Conservation (phyloP, 176 grass and related monocot genomes). For the Melocanna baccifera region DNA sequence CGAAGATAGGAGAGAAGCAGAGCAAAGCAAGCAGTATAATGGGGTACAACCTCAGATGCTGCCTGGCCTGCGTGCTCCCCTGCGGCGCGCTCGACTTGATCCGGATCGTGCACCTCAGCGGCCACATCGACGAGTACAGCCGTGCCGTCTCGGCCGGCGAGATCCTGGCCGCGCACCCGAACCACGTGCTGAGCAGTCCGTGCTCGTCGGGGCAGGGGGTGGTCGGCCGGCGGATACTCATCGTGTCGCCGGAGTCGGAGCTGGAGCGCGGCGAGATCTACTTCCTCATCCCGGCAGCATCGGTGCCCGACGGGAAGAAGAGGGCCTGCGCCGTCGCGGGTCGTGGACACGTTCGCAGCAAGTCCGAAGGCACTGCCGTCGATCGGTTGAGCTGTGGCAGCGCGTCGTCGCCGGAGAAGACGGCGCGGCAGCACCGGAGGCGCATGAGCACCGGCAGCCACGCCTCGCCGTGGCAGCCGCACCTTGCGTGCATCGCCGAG, state of each 20-base stretch:
- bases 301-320: constrained; percentile 53
- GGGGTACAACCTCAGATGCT: constrained; percentile 84
- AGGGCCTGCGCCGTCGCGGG: neutral
- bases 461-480: constrained; percentile 58
- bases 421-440: constrained; percentile 44
- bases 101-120: constrained; percentile 77
- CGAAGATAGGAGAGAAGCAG: neutral
- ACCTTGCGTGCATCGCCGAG: constrained; percentile 76
- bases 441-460: constrained; percentile 57
- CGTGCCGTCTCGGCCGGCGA: constrained; percentile 61
- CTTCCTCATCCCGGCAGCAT: constrained; percentile 67
- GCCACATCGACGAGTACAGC: constrained; percentile 86
- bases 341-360: constrained; percentile 29
- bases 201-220: constrained; percentile 45
- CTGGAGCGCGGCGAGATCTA: constrained; percentile 81
- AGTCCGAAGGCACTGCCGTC: constrained; percentile 34
- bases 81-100: constrained; percentile 88
- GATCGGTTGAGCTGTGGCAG: neutral
- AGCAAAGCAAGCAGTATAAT: neutral
- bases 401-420: neutral
- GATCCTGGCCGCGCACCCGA: constrained; percentile 67
- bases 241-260: constrained; percentile 71
- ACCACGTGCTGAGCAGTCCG: constrained; percentile 67
- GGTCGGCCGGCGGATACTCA: constrained; percentile 48
- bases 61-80: constrained; percentile 83